Percentiles rank a stretch among this genome's conserved stretches.
Evolutionary conservation across 1,139 yeast genomes (phyloP).

Genomic region (Eremothecium sinecaudum): DNA sequence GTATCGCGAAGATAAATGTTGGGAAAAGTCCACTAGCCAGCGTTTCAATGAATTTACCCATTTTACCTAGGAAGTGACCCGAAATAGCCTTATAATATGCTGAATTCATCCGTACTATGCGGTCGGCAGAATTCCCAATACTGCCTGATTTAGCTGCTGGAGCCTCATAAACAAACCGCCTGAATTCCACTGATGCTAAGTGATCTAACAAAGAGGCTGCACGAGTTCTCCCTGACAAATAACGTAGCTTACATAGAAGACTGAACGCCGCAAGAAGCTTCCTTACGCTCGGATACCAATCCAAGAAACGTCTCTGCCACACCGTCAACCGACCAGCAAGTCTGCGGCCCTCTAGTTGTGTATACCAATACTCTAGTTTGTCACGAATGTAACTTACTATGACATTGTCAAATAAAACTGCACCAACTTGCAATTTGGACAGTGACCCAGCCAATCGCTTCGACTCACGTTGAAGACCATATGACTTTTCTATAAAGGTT

Average conservation of each 20-base stretch:
- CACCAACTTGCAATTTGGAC: slow-evolving; percentile 44
- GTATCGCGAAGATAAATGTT: slow-evolving; percentile 69
- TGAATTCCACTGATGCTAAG: slow-evolving; percentile 54
- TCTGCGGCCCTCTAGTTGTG: slow-evolving; percentile 44
- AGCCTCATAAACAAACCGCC: slow-evolving; percentile 40
- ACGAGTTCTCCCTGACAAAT: slow-evolving; percentile 57
- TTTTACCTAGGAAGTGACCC: background rate
- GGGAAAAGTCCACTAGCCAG: slow-evolving; percentile 46
- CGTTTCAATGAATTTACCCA: slow-evolving; percentile 1
- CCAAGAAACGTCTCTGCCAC: slow-evolving; percentile 41
- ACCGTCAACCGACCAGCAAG: slow-evolving; percentile 23
- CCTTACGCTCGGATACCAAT: slow-evolving; percentile 52
- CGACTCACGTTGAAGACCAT: slow-evolving; percentile 62
- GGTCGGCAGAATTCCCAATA: background rate
- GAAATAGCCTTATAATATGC: background rate
- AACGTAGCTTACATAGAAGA: slow-evolving; percentile 53
- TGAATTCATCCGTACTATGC: slow-evolving; percentile 1
- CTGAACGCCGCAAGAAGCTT: slow-evolving; percentile 42
- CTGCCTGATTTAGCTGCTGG: background rate
- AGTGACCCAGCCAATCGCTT: slow-evolving; percentile 39
- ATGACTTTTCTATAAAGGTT: slow-evolving; percentile 84
- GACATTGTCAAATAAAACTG: slow-evolving; percentile 53
- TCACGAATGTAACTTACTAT: slow-evolving; percentile 62
- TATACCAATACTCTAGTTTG: slow-evolving; percentile 59
- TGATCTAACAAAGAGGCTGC: slow-evolving; percentile 58